Evolutionary conservation across 805 yeast species (phyloP).

Genomic region (Candida nanaspora): DNA sequence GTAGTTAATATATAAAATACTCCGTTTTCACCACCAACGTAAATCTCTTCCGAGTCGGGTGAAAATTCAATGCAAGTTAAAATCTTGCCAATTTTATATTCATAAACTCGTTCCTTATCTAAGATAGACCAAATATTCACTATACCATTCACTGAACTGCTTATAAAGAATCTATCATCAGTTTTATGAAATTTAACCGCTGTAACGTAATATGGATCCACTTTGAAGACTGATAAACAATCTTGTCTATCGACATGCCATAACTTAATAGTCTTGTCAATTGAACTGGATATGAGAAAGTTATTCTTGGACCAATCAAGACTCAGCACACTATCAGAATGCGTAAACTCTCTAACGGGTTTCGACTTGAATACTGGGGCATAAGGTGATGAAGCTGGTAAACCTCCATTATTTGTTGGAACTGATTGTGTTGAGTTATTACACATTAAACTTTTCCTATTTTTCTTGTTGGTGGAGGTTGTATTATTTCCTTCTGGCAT

Average conservation of each 20-base stretch:
- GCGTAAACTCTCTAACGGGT: constrained; percentile 56
- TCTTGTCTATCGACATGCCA: constrained; percentile 75
- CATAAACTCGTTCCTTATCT: constrained; percentile 57
- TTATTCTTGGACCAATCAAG: constrained; percentile 86
- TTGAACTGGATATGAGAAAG: constrained; percentile 71
- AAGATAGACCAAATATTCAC: constrained; percentile 81
- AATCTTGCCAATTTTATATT: constrained; percentile 53
- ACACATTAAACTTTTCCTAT: constrained; percentile 6
- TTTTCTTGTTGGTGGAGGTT: no score
- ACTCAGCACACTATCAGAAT: constrained; percentile 61
- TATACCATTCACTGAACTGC: constrained; percentile 73
- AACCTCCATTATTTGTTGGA: not conserved
- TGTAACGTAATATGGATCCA: constrained; percentile 82
- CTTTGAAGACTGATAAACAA: constrained; percentile 58
- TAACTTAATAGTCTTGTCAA: constrained; percentile 74
- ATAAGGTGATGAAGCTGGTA: constrained; percentile 17
- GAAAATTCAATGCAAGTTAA: constrained; percentile 73
- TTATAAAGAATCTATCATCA: constrained; percentile 81
- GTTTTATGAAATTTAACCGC: constrained; percentile 71
- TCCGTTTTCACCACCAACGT: constrained; percentile 80
- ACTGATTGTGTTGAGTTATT: constrained; percentile 5
- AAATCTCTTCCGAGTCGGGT: constrained; percentile 51
- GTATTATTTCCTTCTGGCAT: no score
- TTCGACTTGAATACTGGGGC: constrained; percentile 75
- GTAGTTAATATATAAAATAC: constrained; percentile 54